phyloP scores from a whole-genome alignment of 345 rosid species.

The Passiflora organensis region DNA sequence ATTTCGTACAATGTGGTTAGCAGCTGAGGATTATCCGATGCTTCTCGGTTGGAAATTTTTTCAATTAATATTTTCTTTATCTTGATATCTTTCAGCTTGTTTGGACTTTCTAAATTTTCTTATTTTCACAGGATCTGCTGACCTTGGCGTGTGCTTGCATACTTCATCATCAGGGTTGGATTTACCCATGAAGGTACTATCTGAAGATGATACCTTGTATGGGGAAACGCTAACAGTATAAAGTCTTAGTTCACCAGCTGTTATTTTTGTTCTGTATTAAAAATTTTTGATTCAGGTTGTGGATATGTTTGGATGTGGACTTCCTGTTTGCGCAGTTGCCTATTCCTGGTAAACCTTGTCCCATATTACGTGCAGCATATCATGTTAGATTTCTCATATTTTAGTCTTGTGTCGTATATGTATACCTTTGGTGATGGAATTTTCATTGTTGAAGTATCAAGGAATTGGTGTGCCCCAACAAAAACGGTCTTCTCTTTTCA shows the following conservation, averaged over 20 bases:
- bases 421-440: not conserved
- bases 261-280: not conserved
- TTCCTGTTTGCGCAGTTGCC: conserved; percentile 92
- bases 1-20: conserved; percentile 93
- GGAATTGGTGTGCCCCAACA: conserved; percentile 73
- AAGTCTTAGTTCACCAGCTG: not conserved
- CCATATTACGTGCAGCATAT: not conserved
- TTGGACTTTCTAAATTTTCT: conserved; percentile 4
- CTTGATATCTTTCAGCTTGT: not conserved
- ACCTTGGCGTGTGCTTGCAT: conserved; percentile 93
- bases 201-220: not conserved
- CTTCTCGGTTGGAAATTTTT: conserved; percentile 51
- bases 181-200: conserved; percentile 87
- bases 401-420: not conserved
- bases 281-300: conserved; percentile 55
- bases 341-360: conserved; percentile 69
- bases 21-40: conserved; percentile 93
- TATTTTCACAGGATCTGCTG: conserved; percentile 60
- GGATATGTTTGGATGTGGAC: conserved; percentile 98
- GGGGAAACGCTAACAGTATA: not conserved
- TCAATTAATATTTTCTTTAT: not conserved
- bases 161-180: conserved; percentile 96
- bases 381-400: not conserved
- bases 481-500: conserved; percentile 92
- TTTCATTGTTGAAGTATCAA: conserved; percentile 46